These are phyloP conservation scores for Yamadazyma trypodendri DNA, from an alignment of 1,139 yeast species.

Conservation along the genomic window DNA sequence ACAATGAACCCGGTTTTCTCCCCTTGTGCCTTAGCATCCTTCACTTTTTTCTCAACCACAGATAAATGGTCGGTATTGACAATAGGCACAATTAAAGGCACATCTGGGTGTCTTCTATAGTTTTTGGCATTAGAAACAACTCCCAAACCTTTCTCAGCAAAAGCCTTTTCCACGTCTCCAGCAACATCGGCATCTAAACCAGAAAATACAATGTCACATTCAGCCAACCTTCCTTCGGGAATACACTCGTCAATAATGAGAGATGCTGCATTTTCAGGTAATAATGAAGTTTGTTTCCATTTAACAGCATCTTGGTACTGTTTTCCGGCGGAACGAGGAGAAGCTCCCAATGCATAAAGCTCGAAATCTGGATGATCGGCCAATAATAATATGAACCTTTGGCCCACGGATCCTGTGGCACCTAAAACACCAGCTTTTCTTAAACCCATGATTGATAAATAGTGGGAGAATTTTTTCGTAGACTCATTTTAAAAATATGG, in stretches of 20 bases:
- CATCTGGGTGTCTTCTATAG: conserved; percentile 83
- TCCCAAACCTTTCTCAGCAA: conserved; percentile 76
- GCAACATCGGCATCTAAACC: conserved; percentile 95
- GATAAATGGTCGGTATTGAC: conserved; percentile 92
- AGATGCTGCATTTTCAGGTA: conserved; percentile 67
- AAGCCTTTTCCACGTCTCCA: conserved; percentile 85
- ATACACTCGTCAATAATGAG: conserved; percentile 76
- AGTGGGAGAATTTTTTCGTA: neutral
- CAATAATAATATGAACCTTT: conserved; percentile 82
- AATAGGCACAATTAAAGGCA: conserved; percentile 93
- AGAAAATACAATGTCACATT: conserved; percentile 91
- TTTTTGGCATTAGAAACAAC: conserved; percentile 95
- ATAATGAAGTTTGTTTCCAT: conserved; percentile 89
- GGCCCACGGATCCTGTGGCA: conserved; percentile 98
- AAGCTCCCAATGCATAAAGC: conserved; percentile 85
- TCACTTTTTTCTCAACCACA: conserved; percentile 62
- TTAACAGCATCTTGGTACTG: conserved; percentile 78
- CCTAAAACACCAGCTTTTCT: conserved; percentile 87
- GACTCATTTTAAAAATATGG: neutral
- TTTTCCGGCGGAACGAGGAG: conserved; percentile 91
- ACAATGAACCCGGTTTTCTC: conserved; percentile 74
- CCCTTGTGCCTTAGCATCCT: conserved; percentile 52
- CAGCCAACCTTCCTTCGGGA: conserved; percentile 66
- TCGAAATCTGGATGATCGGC: conserved; percentile 90
- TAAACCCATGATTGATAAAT: conserved; percentile 5